Evolutionary conservation across 352 stramenopile species (phyloP), one percentile per base, ranked within the genome.

Genomic region (Blastocystis sp.): DNA sequence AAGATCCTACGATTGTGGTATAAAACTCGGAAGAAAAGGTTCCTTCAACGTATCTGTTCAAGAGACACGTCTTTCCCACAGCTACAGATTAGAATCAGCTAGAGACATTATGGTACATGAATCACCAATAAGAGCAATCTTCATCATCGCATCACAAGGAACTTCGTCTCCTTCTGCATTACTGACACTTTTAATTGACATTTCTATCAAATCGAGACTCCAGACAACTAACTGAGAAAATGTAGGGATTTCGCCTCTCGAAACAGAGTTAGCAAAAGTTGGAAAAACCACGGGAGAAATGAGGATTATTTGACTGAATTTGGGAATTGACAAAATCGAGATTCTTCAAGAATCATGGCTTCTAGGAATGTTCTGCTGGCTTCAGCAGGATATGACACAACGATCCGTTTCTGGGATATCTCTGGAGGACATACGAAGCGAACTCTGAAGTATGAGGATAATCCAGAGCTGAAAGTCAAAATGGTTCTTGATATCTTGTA

Each of bases 371-470:
- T 87, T 54, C 11, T 78, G 24, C 29, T 87, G 35, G 77, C 67
- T 21, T 78, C 77, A 12, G 77, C 35, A 52, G 65, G 77, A 58
- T 87, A 87, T 37, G 77, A 87, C 16, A 54, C 29, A 16, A 43
- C 51, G 24, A 87, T 87, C 24, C 77, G 77, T 16, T 87, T 77
- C 56, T 87, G 77, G 77, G 77, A 87, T 75, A 61, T 63, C n/a
- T 87, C 77, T 19, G 77, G 77, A 74, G 77, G 77, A 24, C 77
- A 87, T 51, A 77, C 77, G 32, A 87, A 74, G 27, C 32, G 56
- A 27, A 87, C 77, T 27, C 19, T 87, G 14, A 77, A 87, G 39
- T 87, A 78, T 51, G 56, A 87, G 29, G 77, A 87, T 63, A 87
- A 51, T 58, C 65, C 37, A 42, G 77, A 78, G 21, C 7, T 42